phyloP scores from a whole-genome alignment of 2,329 filamentous ascomycete genomes.

The Spiromastix sp. region DNA sequence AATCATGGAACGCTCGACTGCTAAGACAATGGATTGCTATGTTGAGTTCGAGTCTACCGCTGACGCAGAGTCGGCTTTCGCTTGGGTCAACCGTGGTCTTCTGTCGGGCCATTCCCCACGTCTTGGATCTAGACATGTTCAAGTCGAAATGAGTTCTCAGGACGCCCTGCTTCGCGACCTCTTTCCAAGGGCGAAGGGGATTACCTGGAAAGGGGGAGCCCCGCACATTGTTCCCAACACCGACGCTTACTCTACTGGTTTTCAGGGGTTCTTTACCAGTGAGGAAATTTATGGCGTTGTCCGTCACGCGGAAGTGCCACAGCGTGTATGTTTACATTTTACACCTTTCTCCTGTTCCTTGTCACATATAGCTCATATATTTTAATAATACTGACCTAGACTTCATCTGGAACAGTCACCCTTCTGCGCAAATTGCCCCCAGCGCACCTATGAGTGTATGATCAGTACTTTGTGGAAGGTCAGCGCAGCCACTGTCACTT shows the following conservation, averaged over 20 bases:
- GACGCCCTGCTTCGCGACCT: constrained; percentile 40
- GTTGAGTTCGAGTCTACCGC: constrained; percentile 32
- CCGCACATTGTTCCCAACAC: constrained; percentile 24
- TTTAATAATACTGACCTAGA: neutral
- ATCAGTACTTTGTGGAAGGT: constrained; percentile 44
- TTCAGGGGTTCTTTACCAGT: constrained; percentile 40
- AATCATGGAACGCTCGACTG: constrained; percentile 48
- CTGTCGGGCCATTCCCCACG: constrained; percentile 30
- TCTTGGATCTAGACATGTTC: constrained; percentile 39
- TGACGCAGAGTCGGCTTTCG: constrained; percentile 30
- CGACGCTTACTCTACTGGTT: constrained; percentile 39
- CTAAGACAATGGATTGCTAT: constrained; percentile 46
- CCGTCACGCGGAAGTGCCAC: constrained; percentile 39
- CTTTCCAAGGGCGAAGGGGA: constrained; percentile 42
- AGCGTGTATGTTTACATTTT: constrained; percentile 32
- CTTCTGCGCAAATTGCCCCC: constrained; percentile 39
- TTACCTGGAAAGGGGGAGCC: constrained; percentile 33
- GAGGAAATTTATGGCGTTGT: constrained; percentile 40
- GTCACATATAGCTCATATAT: neutral
- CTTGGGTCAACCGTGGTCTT: constrained; percentile 26
- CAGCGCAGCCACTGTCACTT: neutral
- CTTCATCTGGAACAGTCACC: constrained; percentile 14
- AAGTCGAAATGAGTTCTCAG: constrained; percentile 37
- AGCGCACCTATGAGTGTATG: constrained; percentile 43
- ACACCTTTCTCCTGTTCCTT: too few species aligned